These are phyloP conservation scores for Nitzschia inconspicua DNA, from an alignment of 108 stramenopile genomes.

Conservation along the genomic window DNA sequence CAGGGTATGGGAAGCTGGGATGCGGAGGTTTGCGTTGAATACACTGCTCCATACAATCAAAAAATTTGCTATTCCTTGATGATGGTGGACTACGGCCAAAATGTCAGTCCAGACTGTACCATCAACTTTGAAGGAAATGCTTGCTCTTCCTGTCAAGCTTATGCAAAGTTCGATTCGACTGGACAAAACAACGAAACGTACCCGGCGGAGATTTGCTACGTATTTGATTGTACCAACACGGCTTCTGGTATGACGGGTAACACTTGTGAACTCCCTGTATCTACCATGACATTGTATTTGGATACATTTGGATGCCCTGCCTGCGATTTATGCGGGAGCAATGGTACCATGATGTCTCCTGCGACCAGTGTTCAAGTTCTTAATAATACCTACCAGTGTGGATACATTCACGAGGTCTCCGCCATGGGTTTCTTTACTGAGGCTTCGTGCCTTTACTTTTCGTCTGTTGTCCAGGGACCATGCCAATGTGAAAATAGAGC, in stretches of 20 bases:
- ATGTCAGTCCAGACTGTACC: neutral
- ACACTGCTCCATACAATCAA: neutral
- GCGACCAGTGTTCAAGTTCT: neutral
- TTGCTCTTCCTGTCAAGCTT: neutral
- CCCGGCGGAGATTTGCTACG: too few species aligned
- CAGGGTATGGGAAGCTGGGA: neutral
- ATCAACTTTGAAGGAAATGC: neutral
- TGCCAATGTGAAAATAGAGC: neutral
- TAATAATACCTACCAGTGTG: constrained; percentile 1
- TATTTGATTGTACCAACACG: constrained; percentile 3
- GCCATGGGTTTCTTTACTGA: neutral
- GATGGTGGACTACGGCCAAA: neutral
- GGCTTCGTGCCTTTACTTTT: neutral
- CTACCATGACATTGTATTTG: neutral
- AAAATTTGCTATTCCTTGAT: neutral
- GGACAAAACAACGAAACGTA: too few species aligned
- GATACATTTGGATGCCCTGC: constrained; percentile 4
- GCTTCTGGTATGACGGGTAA: neutral
- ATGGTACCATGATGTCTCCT: neutral
- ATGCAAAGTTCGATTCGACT: neutral
- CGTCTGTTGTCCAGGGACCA: neutral
- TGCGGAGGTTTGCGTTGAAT: neutral
- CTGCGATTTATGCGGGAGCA: neutral
- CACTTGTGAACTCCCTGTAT: constrained; percentile 1
- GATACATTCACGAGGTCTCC: neutral